Evolutionary conservation across 306 rosid species (phyloP).

Genomic region (Abrus pulchellus): DNA sequence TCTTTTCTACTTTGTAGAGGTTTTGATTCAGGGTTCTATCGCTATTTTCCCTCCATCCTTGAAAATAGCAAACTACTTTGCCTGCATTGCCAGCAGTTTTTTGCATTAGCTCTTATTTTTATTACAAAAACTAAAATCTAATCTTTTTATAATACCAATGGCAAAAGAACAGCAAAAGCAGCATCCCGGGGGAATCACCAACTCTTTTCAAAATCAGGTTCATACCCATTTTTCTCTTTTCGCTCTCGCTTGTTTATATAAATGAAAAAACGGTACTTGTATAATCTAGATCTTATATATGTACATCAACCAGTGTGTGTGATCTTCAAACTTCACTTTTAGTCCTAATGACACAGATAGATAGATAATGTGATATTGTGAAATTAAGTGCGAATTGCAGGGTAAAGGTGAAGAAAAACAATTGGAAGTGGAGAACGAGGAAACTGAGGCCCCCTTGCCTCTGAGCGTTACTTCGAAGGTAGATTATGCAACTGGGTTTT

Average conservation of each 20-base stretch:
- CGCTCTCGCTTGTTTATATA: neutral
- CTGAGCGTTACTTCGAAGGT: slow-evolving; percentile 83
- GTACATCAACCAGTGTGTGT: neutral
- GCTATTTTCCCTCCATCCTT: slow-evolving; percentile 22
- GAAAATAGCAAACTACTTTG: slow-evolving; percentile 49
- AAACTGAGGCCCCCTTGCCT: slow-evolving; percentile 71
- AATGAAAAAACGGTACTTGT: neutral
- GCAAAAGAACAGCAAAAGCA: slow-evolving; percentile 58
- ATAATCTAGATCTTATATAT: neutral
- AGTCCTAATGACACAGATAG: neutral
- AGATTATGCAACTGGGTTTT: slow-evolving; percentile 5
- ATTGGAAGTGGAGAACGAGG: slow-evolving; percentile 62
- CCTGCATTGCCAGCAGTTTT: neutral
- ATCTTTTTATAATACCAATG: slow-evolving; percentile 44
- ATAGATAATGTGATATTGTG: neutral
- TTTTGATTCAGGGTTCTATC: neutral
- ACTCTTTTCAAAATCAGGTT: slow-evolving; percentile 46
- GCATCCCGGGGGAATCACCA: slow-evolving; percentile 40
- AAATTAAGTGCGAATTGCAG: slow-evolving; percentile 54
- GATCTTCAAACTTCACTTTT: slow-evolving; percentile 2
- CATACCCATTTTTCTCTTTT: neutral
- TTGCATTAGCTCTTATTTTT: neutral
- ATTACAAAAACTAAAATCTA: neutral
- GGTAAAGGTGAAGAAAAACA: slow-evolving; percentile 55
- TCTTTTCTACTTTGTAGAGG: too few relatives aligned